These are phyloP conservation scores for Plasmodium malariae DNA, from an alignment of 169 alveolate species.

Conservation along the genomic window DNA sequence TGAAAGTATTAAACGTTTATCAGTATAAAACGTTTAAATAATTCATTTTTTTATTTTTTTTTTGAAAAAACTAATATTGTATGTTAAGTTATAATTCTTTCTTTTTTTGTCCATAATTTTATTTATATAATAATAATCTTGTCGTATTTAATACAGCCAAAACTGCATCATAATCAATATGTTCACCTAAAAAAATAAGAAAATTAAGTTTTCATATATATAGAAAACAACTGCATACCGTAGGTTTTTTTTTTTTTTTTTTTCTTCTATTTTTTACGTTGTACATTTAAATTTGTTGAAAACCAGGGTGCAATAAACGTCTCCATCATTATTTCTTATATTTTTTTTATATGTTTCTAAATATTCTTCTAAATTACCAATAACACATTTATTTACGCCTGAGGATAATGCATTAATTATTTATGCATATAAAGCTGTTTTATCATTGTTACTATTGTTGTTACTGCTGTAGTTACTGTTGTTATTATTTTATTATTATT, in stretches of 20 bases:
- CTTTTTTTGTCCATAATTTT: slow-evolving; percentile 63
- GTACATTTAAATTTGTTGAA: slow-evolving; percentile 69
- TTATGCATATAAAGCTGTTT: too few species aligned
- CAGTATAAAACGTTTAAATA: not conserved
- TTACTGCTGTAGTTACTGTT: not conserved
- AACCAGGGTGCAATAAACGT: slow-evolving; percentile 10
- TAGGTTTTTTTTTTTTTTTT: slow-evolving; percentile 1
- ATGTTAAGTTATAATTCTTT: not conserved
- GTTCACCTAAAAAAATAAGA: slow-evolving; percentile 36
- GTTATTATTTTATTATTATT: too few species aligned
- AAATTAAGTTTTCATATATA: not conserved
- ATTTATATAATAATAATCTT: slow-evolving; percentile 60
- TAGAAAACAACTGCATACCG: not conserved
- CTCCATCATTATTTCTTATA: slow-evolving; percentile 40
- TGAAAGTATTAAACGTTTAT: not conserved
- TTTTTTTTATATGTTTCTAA: slow-evolving; percentile 70
- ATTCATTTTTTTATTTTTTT: slow-evolving; percentile 6
- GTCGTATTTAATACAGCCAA: slow-evolving; percentile 68
- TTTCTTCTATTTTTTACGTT: not conserved
- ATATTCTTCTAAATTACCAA: slow-evolving; percentile 66
- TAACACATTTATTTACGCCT: slow-evolving; percentile 52
- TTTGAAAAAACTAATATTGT: too few species aligned
- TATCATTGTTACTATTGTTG: too few species aligned
- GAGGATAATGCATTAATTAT: not conserved
- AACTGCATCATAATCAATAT: slow-evolving; percentile 62